Evolutionary conservation across 805 yeast species (phyloP), one percentile per base, ranked within the genome.

Genomic region (Spencermartinsiella europaea): DNA sequence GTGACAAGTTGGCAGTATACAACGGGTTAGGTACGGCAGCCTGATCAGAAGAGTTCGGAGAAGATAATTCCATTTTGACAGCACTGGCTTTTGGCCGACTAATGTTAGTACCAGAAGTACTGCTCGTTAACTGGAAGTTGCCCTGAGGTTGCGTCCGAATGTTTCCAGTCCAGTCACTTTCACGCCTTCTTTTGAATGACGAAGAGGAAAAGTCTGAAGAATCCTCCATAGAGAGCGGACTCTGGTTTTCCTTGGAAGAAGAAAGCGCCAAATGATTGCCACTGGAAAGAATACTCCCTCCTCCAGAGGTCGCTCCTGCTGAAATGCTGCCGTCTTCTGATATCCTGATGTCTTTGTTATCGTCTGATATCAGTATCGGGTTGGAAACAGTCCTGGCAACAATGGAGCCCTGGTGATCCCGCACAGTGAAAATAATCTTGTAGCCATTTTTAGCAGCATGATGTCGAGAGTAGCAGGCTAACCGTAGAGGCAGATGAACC

Each of bases 391-490:
- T 77, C 57, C 81, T 83, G 5, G 90, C 97, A n/a, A 91, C 74
- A 4, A 88, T 72, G 19, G 72, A 70, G 20, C 81, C 83, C 4
- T 70, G 61, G 45, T 70, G 60, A 63, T 90, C 80, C 49, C 80
- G 81, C 38, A 91, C 61, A 2, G 85, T 78, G 47, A 64, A 59
- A 25, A 61, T 52, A 1, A 62, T 56, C 43, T 55, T 38, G 27
- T 40, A 49, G 21, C 42, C 41, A 35, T 75, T 75, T n/a, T 81
- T 71, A 52, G 90, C 96, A 54, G 81, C 80, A 66, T 93, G 99
- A 66, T 93, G 99, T 54, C 98, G 79, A 68, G 98, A 93, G 64
- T 93, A 91, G 66, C 99, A 91, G 7, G 91, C 91, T 36, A 93
- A 79, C 65, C 99, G 78, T 20, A 96, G 70, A 8, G 79, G 77